phyloP scores from a whole-genome alignment of 768 basidiomycete genomes.

The Lentinula detonsa region DNA sequence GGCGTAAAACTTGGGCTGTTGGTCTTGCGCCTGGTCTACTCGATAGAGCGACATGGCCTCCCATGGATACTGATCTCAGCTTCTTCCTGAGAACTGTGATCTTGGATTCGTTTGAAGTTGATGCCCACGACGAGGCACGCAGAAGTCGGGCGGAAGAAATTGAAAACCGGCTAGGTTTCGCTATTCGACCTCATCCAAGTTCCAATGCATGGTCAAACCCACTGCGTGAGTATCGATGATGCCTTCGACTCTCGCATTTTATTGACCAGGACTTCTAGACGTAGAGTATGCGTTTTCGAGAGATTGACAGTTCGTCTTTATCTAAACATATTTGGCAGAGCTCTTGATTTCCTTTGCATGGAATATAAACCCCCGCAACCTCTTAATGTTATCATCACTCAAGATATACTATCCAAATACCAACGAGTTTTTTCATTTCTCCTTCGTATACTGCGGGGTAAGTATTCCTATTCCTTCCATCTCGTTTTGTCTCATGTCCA shows the following conservation, averaged over 20 bases:
- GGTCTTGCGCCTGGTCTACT: conserved; percentile 72
- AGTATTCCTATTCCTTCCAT: conserved; percentile 9
- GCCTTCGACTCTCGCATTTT: background rate
- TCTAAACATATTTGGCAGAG: conserved; percentile 34
- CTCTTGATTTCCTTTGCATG: conserved; percentile 86
- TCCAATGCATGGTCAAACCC: conserved; percentile 80
- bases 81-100: conserved; percentile 82
- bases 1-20: conserved; percentile 47
- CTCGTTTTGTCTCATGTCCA: background rate
- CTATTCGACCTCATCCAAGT: conserved; percentile 67
- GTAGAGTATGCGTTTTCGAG: conserved; percentile 23
- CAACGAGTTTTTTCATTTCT: conserved; percentile 79
- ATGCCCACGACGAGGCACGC: conserved; percentile 24
- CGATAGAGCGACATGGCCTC: conserved; percentile 78
- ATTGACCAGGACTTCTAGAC: conserved; percentile 13
- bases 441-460: conserved; percentile 74
- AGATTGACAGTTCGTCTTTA: background rate
- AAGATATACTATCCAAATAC: conserved; percentile 74
- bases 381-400: conserved; percentile 66
- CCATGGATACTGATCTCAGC: conserved; percentile 78
- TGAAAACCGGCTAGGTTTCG: conserved; percentile 76
- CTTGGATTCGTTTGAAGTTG: conserved; percentile 63
- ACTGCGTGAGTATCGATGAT: conserved; percentile 49
- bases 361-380: conserved; percentile 86
- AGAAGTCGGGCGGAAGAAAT: conserved; percentile 48